phyloP scores from a whole-genome alignment of 768 basidiomycete species.

The Mycena albidolilacea region DNA sequence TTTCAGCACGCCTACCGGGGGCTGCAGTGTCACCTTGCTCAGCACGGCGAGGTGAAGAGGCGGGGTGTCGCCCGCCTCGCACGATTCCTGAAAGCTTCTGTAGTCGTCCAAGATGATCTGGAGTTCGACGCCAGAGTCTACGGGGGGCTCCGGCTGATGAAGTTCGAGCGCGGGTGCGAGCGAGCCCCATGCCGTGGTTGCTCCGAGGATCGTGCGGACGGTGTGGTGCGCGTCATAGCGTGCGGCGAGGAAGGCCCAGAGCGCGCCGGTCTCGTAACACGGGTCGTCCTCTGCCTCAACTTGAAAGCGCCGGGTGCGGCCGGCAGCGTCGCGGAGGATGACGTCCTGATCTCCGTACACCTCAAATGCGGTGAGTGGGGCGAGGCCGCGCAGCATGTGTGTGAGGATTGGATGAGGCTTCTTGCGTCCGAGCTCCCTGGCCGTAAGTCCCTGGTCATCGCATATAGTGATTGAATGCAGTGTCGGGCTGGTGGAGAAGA shows the following conservation, averaged over 20 bases:
- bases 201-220: constrained; percentile 3
- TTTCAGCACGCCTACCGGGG: not conserved
- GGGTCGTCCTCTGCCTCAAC: constrained; percentile 21
- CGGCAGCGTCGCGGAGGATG: constrained; percentile 11
- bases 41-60: not conserved
- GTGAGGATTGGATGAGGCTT: constrained; percentile 15
- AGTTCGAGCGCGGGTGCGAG: not conserved
- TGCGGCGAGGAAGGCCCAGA: constrained; percentile 15
- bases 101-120: constrained; percentile 11
- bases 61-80: too few relatives aligned
- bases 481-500: constrained; percentile 19
- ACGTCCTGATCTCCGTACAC: constrained; percentile 21
- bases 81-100: too few relatives aligned
- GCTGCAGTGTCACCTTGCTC: constrained; percentile 5
- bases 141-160: constrained; percentile 4
- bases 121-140: not conserved
- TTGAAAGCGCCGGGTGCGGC: not conserved
- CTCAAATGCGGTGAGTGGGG: constrained; percentile 6
- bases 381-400: constrained; percentile 21
- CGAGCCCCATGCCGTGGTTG: not conserved
- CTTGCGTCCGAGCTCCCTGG: not conserved
- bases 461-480: constrained; percentile 16
- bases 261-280: constrained; percentile 9
- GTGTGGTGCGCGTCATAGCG: constrained; percentile 9
- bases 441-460: constrained; percentile 15